Evolutionary conservation across 495 filamentous ascomycete genomes (phyloP).

Genomic region (Neurospora tetraspora): DNA sequence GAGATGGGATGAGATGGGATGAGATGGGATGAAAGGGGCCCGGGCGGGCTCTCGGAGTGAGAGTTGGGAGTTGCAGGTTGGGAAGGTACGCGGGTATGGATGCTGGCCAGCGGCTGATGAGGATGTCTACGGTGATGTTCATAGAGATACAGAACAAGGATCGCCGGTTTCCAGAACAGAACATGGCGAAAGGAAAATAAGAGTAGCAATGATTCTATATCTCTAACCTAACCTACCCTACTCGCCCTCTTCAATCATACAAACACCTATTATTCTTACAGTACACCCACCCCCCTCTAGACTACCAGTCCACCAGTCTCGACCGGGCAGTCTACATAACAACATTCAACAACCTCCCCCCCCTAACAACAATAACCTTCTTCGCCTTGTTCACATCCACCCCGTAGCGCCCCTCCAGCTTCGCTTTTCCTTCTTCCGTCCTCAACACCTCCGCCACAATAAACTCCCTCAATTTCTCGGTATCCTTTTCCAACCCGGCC

Average conservation of each 20-base stretch:
- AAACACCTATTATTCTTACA: background rate
- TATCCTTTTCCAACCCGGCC: slow-evolving; percentile 14
- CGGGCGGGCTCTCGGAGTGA: background rate
- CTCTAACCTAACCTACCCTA: background rate
- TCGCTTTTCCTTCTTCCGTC: slow-evolving; percentile 38
- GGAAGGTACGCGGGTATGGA: background rate
- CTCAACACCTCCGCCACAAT: slow-evolving; percentile 41
- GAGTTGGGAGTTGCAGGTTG: background rate
- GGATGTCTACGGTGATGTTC: background rate
- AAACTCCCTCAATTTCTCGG: slow-evolving; percentile 38
- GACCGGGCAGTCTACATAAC: slow-evolving; percentile 26
- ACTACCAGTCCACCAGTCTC: background rate
- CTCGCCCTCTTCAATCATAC: background rate
- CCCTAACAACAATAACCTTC: slow-evolving; percentile 42
- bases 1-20: background rate
- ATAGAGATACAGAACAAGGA: background rate
- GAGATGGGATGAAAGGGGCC: background rate
- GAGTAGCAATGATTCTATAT: background rate
- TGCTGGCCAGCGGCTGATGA: background rate
- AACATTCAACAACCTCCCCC: slow-evolving; percentile 49
- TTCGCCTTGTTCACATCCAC: slow-evolving; percentile 31
- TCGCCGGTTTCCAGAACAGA: background rate
- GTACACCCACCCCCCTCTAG: background rate
- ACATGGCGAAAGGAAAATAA: background rate
- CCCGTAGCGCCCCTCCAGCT: slow-evolving; percentile 19